Conservation (phyloP, 108 stramenopile genomes). For the Fragilaria radians region DNA sequence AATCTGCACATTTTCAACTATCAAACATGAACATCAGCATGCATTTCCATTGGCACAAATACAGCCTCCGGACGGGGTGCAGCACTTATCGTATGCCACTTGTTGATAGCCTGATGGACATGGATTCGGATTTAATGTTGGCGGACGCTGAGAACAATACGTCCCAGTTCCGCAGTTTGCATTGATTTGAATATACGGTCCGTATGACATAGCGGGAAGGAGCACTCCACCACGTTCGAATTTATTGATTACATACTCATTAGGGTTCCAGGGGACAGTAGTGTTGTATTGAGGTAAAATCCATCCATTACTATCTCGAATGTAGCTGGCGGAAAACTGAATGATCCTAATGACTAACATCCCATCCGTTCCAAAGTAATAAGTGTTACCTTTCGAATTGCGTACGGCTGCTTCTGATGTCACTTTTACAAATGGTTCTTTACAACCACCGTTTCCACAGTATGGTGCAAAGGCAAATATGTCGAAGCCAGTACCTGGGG, state of each 20-base stretch:
- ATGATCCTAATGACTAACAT: slow-evolving; percentile 8
- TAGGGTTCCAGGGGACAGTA: not conserved
- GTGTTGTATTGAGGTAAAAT: not conserved
- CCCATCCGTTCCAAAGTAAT: slow-evolving; percentile 5
- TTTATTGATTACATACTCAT: not conserved
- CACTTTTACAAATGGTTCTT: not conserved
- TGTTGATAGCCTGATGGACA: slow-evolving; percentile 1
- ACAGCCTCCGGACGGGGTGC: not conserved
- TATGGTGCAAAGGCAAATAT: slow-evolving; percentile 6
- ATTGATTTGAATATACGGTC: not conserved
- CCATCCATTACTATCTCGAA: not conserved
- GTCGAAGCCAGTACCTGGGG: slow-evolving; percentile 8
- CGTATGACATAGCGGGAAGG: not conserved
- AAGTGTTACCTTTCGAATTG: slow-evolving; percentile 7
- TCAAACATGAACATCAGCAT: no score
- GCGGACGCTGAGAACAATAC: not conserved
- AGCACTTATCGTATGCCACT: slow-evolving; percentile 5
- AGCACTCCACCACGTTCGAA: slow-evolving; percentile 14
- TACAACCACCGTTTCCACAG: slow-evolving; percentile 5
- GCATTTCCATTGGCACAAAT: not conserved
- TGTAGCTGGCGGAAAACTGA: not conserved
- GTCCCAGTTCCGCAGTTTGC: not conserved
- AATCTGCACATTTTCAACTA: no score
- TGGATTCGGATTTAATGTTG: not conserved
- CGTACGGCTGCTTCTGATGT: slow-evolving; percentile 4